Evolutionary conservation across 1,284 basidiomycete species (phyloP).

Genomic region (Grifola frondosa): DNA sequence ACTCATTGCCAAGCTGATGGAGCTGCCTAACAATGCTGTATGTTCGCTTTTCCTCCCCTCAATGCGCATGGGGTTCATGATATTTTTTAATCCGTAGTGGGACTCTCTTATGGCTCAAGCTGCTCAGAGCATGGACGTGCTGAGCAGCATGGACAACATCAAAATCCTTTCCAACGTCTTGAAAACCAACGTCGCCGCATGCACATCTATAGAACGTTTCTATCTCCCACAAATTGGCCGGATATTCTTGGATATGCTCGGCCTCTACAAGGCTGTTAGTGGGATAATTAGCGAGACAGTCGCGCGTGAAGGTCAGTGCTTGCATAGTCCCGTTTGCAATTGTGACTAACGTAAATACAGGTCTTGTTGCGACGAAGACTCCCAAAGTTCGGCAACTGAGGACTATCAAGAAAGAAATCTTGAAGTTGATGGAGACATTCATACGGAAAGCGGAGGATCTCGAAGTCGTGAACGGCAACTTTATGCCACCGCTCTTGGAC

Average conservation of each 20-base stretch:
- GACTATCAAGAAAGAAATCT: constrained; percentile 98
- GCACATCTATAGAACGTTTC: constrained; percentile 95
- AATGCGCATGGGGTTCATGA: not conserved
- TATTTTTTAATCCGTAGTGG: constrained; percentile 60
- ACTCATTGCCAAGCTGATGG: constrained; percentile 94
- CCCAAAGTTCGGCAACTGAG: constrained; percentile 94
- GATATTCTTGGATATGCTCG: constrained; percentile 98
- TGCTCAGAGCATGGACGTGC: constrained; percentile 88
- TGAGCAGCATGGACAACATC: constrained; percentile 91
- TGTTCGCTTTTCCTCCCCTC: constrained; percentile 27
- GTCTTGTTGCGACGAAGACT: constrained; percentile 93
- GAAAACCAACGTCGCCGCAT: constrained; percentile 98
- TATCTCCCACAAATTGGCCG: constrained; percentile 96
- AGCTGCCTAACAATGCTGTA: constrained; percentile 94
- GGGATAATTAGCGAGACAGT: constrained; percentile 97
- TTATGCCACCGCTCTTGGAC: constrained; percentile 95
- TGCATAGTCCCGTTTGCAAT: not conserved
- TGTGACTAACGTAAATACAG: constrained; percentile 37
- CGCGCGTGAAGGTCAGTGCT: constrained; percentile 71
- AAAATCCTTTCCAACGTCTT: constrained; percentile 97
- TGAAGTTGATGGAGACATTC: constrained; percentile 97
- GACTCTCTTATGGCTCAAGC: constrained; percentile 97
- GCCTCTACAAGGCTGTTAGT: constrained; percentile 96
- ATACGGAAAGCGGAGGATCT: constrained; percentile 96
- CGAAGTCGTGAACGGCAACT: constrained; percentile 86